Percentiles rank a stretch among this genome's conserved stretches.
These are phyloP conservation scores for Leptosphaerulina australis DNA, from an alignment of 2,329 filamentous ascomycete species.

Conservation along the genomic window DNA sequence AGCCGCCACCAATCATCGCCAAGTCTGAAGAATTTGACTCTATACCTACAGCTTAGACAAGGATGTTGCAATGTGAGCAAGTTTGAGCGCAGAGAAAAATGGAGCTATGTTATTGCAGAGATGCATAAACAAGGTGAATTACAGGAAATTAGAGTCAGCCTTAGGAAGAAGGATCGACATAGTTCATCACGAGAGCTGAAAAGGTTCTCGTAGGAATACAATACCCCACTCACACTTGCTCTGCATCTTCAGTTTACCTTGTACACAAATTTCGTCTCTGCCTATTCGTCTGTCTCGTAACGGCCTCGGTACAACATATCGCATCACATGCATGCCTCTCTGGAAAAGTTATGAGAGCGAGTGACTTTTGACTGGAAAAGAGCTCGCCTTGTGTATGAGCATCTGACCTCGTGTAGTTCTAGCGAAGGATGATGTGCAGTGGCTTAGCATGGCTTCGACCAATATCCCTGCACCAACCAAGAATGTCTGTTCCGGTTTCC, in stretches of 20 bases:
- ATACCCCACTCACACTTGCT: background rate
- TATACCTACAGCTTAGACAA: slow-evolving; percentile 5
- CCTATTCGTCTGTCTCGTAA: background rate
- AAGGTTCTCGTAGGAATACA: too few relatives aligned
- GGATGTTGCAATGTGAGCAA: too few relatives aligned
- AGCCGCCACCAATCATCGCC: slow-evolving; percentile 50
- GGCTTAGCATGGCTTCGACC: background rate
- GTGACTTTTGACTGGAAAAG: background rate
- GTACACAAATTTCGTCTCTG: too few relatives aligned
- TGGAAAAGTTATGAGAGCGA: background rate
- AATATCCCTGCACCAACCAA: background rate
- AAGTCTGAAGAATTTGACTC: slow-evolving; percentile 25
- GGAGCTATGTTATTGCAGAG: background rate
- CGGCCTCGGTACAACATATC: background rate
- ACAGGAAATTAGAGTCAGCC: background rate
- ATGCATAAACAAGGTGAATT: background rate
- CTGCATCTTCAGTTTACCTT: too few relatives aligned
- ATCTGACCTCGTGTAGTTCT: background rate
- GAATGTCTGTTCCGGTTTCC: background rate
- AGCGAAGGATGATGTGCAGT: background rate
- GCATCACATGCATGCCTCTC: background rate
- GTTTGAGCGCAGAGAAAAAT: too few relatives aligned
- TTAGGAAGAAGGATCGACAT: background rate
- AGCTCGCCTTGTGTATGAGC: background rate
- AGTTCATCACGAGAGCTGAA: background rate